Evolutionary conservation across 805 yeast species (phyloP).

Genomic region (Barnettozyma siamensis): DNA sequence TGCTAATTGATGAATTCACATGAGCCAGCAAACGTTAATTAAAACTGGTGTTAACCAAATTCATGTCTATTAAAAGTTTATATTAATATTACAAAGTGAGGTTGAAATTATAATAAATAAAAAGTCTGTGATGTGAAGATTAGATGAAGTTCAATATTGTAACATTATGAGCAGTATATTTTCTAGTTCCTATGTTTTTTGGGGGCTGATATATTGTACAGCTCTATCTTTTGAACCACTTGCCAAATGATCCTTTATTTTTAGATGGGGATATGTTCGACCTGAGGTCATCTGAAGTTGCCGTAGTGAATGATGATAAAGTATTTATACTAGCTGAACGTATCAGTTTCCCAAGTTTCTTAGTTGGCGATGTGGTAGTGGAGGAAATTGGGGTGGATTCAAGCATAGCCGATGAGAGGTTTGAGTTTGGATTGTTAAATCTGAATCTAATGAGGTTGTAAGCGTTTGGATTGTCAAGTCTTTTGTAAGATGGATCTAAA

Average conservation of each 20-base stretch:
- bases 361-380: slow-evolving; percentile 16
- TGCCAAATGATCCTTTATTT: slow-evolving; percentile 1
- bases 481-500: slow-evolving; percentile 9
- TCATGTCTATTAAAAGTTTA: no score
- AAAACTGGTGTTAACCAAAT: no score
- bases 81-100: no score
- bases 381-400: background rate
- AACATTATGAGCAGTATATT: no score
- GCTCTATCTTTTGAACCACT: slow-evolving; percentile 9
- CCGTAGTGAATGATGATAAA: slow-evolving; percentile 12
- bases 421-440: slow-evolving; percentile 6
- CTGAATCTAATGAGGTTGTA: slow-evolving; percentile 10
- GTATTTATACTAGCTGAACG: slow-evolving; percentile 27
- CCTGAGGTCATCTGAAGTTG: background rate
- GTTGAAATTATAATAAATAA: no score
- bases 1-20: no score
- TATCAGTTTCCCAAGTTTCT: slow-evolving; percentile 20
- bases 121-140: no score
- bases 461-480: slow-evolving; percentile 13
- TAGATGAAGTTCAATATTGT: no score
- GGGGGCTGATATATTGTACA: no score
- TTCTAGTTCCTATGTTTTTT: no score
- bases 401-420: background rate
- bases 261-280: slow-evolving; percentile 1
- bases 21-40: no score